Evolutionary conservation across 2,329 filamentous ascomycete genomes (phyloP), one percentile per base, ranked within the genome.

Genomic region (Corniculantispora saksenae): DNA sequence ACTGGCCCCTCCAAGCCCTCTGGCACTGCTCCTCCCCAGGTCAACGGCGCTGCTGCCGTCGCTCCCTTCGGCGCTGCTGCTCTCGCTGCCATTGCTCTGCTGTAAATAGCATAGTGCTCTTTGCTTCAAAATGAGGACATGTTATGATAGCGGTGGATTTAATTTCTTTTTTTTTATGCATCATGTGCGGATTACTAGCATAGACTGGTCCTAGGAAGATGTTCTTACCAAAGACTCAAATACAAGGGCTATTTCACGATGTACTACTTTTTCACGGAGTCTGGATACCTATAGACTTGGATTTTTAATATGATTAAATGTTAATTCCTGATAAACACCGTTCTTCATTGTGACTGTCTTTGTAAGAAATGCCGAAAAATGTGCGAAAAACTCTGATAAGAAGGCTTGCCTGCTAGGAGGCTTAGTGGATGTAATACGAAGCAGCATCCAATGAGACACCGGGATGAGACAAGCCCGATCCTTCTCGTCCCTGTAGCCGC

Each of bases 11-110:
- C 43, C 53, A 57, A 47, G 43, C 56, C 56, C 40, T 29, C 56
- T 38, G 93, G 93, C 76, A 86, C 87, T 78, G 91, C 85, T 79
- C 94, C 91, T 71, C 90, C 63, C 56, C 21, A 38, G 21, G 62
- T 54, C n/a, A 59, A 38, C 21, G 56, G 48, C 21, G 63, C 56
- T 56, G 63, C 63, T 17, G 56, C 47, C 40, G 56, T 47, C 19
- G 56, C 13, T 38, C 63, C 63, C 56, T 59, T 65, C 40, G 63
- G 63, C 32, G 63, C 55, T 50, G 63, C 63, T 50, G 63, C 63
- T 23, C 48, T 60, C 27, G 63, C 63, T 50, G 63, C 63, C 19
- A 43, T 65, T 21, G 63, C 56, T 40, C 45, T 65, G 63, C 63
- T 65, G 63, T 65, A 65, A 65, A 65, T 65, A 64, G 62, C 56